Conservation (phyloP, 2,329 filamentous ascomycete species). For the Fusarium sambucinum region DNA sequence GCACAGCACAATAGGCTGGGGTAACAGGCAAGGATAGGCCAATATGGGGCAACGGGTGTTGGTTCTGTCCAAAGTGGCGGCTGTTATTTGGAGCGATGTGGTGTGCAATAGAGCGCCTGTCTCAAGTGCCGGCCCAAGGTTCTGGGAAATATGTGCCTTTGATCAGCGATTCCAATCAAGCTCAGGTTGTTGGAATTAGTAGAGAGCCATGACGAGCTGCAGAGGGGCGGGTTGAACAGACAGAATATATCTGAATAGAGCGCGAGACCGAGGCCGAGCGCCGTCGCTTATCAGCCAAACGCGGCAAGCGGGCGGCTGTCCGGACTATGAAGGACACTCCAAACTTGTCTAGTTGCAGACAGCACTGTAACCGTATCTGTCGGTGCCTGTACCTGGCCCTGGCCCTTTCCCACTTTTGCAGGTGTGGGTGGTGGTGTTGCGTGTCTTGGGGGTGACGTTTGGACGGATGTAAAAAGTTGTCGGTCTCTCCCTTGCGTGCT, state of each 20-base stretch:
- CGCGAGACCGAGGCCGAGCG: conserved; percentile 21
- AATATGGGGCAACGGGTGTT: conserved; percentile 16
- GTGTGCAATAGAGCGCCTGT: conserved; percentile 1
- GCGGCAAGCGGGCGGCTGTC: conserved; percentile 32
- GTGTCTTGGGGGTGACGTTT: conserved; percentile 6
- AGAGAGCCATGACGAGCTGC: conserved; percentile 10
- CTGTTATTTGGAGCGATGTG: background rate
- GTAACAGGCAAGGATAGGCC: conserved; percentile 22
- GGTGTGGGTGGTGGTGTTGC: conserved; percentile 1
- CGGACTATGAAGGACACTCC: conserved; percentile 15
- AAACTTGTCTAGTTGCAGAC: conserved; percentile 17
- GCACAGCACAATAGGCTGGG: conserved; percentile 12
- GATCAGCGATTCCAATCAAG: background rate
- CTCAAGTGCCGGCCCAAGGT: background rate
- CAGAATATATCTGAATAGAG: conserved; percentile 23
- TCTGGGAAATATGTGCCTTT: background rate
- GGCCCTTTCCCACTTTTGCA: background rate
- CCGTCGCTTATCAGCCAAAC: conserved; percentile 22
- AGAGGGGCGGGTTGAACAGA: background rate
- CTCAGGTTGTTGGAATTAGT: background rate
- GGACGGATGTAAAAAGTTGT: conserved; percentile 8
- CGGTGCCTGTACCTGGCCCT: background rate
- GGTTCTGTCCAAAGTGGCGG: conserved; percentile 22
- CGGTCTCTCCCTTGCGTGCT: conserved; percentile 7
- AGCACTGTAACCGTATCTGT: conserved; percentile 6